These are phyloP conservation scores for Hypoxylon fragiforme DNA, from an alignment of 495 filamentous ascomycete species.

Conservation along the genomic window DNA sequence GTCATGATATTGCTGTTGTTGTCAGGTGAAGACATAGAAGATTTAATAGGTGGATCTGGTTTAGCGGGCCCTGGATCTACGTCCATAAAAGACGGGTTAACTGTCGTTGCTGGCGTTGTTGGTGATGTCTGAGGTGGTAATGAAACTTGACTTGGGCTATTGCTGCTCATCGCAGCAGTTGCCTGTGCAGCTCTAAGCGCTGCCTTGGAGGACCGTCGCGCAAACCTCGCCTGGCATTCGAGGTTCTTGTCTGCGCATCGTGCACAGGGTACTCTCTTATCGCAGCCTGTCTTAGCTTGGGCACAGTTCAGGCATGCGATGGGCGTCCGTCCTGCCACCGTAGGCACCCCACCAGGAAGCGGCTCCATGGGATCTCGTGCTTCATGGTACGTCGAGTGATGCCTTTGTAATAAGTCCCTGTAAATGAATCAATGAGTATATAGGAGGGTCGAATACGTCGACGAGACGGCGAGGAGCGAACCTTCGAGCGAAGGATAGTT, in stretches of 20 bases:
- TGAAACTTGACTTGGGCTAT: conserved; percentile 17
- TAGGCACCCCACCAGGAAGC: conserved; percentile 41
- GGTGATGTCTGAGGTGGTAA: conserved; percentile 28
- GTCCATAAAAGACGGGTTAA: conserved; percentile 45
- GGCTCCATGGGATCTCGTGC: conserved; percentile 46
- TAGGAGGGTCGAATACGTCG: background rate
- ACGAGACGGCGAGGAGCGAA: conserved; percentile 29
- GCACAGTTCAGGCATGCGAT: conserved; percentile 65
- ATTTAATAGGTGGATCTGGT: conserved; percentile 25
- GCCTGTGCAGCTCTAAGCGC: conserved; percentile 45
- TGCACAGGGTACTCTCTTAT: conserved; percentile 65
- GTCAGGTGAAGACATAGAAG: conserved; percentile 35
- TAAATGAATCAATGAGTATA: conserved; percentile 27
- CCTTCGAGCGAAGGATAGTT: conserved; percentile 65
- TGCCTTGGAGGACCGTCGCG: conserved; percentile 58
- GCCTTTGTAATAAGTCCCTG: conserved; percentile 63
- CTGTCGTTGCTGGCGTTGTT: conserved; percentile 20
- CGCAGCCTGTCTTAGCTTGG: conserved; percentile 67
- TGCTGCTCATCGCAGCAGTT: conserved; percentile 29
- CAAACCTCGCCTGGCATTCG: conserved; percentile 57
- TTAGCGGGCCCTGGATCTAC: conserved; percentile 33
- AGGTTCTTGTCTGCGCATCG: conserved; percentile 62
- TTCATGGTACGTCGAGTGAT: conserved; percentile 57
- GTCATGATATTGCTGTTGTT: conserved; percentile 26
- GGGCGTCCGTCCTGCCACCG: conserved; percentile 44